Evolutionary conservation across 1,139 yeast species (phyloP), one percentile per base, ranked within the genome.

Genomic region (Yamadazyma kanchanaburiensis): DNA sequence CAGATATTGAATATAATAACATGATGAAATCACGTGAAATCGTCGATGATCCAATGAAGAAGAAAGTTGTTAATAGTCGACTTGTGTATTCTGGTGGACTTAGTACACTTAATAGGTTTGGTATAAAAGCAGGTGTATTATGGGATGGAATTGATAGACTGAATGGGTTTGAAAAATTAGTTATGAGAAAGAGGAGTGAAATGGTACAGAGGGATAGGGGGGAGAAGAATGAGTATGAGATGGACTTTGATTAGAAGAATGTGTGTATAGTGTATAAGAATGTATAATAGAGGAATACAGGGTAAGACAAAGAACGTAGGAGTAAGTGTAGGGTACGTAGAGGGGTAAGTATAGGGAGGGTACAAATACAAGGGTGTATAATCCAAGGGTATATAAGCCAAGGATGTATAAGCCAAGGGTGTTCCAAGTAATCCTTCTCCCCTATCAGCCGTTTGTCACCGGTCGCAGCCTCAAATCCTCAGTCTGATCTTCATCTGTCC

Each of bases 121-220:
- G 72, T 4, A 80, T 89, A 12, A 60, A 61, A 5, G 95, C 96
- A 0, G 96, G 97, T 0, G 64, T 67, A 42, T 64, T 86, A 34
- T 89, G 97, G 97, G 97, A 89, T 52, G 97, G 97, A 0, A 80
- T 88, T 1, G 94, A 87, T 54, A 62, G 97, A 37, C 77, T 94
- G 0, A 89, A 82, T 50, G 96, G 96, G n/a, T 89, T 84, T 55
- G 97, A 89, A 50, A 63, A 61, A 28, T 61, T 70, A 38, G 71
- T 84, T 66, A 67, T 85, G 48, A 63, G 71, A 22, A 73, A 70
- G 39, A 74, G 75, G 33, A 68, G 63, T 19, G 81, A 78, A 30
- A 34, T 46, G 7, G 62, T 66, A 38, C 59, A 64, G 35, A 46
- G 49, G 33, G 55, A 60, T 32, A 53, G 51, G 5, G 28, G n/a